Conservation (phyloP, 768 basidiomycete genomes). For the Trametes punicea region DNA sequence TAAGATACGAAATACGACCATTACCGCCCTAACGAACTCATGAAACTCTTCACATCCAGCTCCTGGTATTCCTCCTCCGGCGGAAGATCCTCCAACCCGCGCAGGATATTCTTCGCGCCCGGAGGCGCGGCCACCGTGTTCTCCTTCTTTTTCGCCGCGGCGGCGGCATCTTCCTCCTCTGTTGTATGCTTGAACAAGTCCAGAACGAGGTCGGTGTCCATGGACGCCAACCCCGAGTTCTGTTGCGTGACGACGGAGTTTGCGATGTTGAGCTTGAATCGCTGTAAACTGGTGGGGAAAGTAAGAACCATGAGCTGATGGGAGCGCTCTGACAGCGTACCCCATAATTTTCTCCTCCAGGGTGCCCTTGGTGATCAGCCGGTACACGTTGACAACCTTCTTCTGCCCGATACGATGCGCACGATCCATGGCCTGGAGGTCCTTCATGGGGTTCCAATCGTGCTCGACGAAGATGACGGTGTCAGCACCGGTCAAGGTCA, state of each 20-base stretch:
- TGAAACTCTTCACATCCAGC: slow-evolving; percentile 82
- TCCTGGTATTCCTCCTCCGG: slow-evolving; percentile 90
- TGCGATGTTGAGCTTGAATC: slow-evolving; percentile 98
- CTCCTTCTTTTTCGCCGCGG: slow-evolving; percentile 51
- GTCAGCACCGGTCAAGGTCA: slow-evolving; percentile 96
- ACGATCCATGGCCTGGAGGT: slow-evolving; percentile 98
- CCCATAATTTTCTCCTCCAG: slow-evolving; percentile 99
- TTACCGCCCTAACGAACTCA: slow-evolving; percentile 68
- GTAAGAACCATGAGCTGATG: neutral
- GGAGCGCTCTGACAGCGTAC: slow-evolving; percentile 41
- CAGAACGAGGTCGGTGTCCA: slow-evolving; percentile 96
- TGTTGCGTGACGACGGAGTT: slow-evolving; percentile 96
- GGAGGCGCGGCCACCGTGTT: slow-evolving; percentile 51
- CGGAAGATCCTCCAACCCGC: slow-evolving; percentile 89
- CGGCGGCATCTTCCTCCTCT: slow-evolving; percentile 65
- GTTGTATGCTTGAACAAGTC: slow-evolving; percentile 87
- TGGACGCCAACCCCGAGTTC: slow-evolving; percentile 87
- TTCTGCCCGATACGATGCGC: slow-evolving; percentile 98
- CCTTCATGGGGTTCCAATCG: slow-evolving; percentile 99
- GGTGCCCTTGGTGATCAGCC: slow-evolving; percentile 94
- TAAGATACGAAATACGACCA: slow-evolving; percentile 27
- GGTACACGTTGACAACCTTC: slow-evolving; percentile 98
- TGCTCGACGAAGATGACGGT: slow-evolving; percentile 99
- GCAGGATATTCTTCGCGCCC: slow-evolving; percentile 79
- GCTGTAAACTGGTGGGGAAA: slow-evolving; percentile 69